Conservation (phyloP, 306 rosid species). For the Betula pendula region DNA sequence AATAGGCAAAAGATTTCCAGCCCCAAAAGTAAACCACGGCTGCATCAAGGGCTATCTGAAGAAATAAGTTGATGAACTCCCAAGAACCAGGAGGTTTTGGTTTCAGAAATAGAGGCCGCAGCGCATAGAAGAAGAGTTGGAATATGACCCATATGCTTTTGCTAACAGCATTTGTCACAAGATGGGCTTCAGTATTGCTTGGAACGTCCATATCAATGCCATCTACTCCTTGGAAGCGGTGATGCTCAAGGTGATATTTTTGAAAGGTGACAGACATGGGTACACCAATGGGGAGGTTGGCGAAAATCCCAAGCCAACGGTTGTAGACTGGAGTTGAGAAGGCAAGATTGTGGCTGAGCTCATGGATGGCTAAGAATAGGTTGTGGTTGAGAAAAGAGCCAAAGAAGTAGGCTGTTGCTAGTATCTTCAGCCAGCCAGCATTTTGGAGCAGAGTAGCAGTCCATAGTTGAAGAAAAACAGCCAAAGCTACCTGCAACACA, state of each 20-base stretch:
- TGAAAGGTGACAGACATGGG: constrained; percentile 96
- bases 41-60: constrained; percentile 65
- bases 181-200: constrained; percentile 63
- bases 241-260: constrained; percentile 94
- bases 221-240: constrained; percentile 90
- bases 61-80: constrained; percentile 72
- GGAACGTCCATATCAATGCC: constrained; percentile 94
- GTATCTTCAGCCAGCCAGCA: constrained; percentile 84
- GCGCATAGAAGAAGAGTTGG: constrained; percentile 89
- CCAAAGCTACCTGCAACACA: constrained; percentile 63
- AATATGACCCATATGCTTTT: constrained; percentile 76
- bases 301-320: constrained; percentile 84
- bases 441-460: constrained; percentile 59
- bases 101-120: constrained; percentile 79
- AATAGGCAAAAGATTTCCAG: constrained; percentile 73
- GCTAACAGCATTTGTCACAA: constrained; percentile 55
- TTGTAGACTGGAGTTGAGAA: constrained; percentile 77
- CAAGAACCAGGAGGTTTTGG: constrained; percentile 87
- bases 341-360: constrained; percentile 94
- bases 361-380: constrained; percentile 93
- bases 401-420: constrained; percentile 75
- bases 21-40: constrained; percentile 71
- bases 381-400: constrained; percentile 96
- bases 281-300: constrained; percentile 92
- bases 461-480: constrained; percentile 78